Conservation (phyloP, 2,329 filamentous ascomycete genomes). For the Sporothrix pallida region DNA sequence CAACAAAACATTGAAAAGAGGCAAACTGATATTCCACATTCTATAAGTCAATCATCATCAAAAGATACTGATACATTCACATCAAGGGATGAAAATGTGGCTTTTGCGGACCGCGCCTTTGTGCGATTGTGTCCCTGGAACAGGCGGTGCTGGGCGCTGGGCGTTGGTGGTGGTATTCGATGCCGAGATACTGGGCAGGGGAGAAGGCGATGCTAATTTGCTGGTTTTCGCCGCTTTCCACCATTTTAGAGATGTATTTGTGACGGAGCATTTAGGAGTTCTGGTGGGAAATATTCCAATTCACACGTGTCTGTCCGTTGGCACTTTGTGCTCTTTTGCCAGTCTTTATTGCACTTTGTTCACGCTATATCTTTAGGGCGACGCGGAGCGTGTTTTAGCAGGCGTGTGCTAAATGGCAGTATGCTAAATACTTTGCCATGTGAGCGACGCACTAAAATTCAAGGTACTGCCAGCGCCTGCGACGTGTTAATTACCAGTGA, state of each 20-base stretch:
- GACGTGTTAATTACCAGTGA: no score
- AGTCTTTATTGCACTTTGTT: not conserved
- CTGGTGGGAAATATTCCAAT: not conserved
- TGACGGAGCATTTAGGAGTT: no score
- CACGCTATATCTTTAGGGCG: not conserved
- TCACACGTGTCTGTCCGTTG: slow-evolving; percentile 16
- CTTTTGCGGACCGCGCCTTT: not conserved
- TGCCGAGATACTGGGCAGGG: not conserved
- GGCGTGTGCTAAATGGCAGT: not conserved
- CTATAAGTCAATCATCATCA: not conserved
- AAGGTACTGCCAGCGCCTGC: no score
- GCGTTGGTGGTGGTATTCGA: not conserved
- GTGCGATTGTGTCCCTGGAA: not conserved
- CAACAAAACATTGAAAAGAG: no score
- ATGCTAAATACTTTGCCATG: not conserved
- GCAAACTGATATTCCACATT: no score
- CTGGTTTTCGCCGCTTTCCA: not conserved
- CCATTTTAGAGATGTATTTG: no score
- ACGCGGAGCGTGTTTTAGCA: slow-evolving; percentile 8
- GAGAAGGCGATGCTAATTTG: slow-evolving; percentile 3
- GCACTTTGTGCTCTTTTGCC: not conserved
- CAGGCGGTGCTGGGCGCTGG: not conserved
- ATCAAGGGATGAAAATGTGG: slow-evolving; percentile 14
- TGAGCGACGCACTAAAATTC: not conserved
- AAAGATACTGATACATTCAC: not conserved